phyloP scores from a whole-genome alignment of 805 yeast genomes.

The Candida ponderosae region DNA sequence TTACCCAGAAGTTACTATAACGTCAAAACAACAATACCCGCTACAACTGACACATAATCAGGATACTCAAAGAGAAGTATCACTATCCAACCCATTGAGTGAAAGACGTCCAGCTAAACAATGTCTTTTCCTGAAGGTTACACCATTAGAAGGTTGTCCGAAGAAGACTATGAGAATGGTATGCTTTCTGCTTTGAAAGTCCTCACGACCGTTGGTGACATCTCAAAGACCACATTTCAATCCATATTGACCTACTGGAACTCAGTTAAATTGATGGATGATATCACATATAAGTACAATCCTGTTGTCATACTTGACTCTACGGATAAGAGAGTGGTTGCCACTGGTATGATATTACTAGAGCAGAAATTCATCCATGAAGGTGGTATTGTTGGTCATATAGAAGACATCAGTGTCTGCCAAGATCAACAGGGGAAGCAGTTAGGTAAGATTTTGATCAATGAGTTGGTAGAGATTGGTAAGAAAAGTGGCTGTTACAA shows the following conservation, averaged over 20 bases:
- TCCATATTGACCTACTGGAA: slow-evolving; percentile 54
- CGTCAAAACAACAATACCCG: no score
- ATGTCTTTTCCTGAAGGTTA: slow-evolving; percentile 55
- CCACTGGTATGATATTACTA: slow-evolving; percentile 73
- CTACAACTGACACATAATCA: no score
- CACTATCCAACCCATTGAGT: no score
- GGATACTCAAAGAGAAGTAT: no score
- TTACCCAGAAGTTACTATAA: no score
- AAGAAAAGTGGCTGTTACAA: slow-evolving; percentile 67
- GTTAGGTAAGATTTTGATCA: slow-evolving; percentile 64
- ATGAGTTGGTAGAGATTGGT: slow-evolving; percentile 53
- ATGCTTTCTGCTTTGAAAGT: slow-evolving; percentile 55
- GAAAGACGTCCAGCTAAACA: no score
- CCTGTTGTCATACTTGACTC: slow-evolving; percentile 59
- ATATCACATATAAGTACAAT: slow-evolving; percentile 39
- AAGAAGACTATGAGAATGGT: slow-evolving; percentile 53
- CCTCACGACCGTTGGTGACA: slow-evolving; percentile 78
- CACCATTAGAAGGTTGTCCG: slow-evolving; percentile 47
- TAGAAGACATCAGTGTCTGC: slow-evolving; percentile 87
- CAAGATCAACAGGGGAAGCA: slow-evolving; percentile 72
- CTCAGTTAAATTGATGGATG: slow-evolving; percentile 16
- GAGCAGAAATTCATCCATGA: slow-evolving; percentile 81
- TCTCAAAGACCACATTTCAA: slow-evolving; percentile 42
- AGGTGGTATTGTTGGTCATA: slow-evolving; percentile 84
- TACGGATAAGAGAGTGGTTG: slow-evolving; percentile 48